Conservation (phyloP, 2,329 filamentous ascomycete genomes). For the Ophiostoma triangulosporum region DNA sequence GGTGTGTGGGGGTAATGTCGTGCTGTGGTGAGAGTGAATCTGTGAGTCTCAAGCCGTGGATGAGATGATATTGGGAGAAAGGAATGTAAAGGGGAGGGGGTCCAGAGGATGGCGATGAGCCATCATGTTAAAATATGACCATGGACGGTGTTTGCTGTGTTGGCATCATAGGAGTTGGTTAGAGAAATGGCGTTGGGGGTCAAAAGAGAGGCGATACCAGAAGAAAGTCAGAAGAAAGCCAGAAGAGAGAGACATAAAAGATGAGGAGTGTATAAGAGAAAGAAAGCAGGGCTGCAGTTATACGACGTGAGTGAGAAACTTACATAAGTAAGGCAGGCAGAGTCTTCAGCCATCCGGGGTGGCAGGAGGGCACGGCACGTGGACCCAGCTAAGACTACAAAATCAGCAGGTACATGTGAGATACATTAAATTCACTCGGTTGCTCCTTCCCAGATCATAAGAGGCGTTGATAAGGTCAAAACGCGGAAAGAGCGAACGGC, state of each 20-base stretch:
- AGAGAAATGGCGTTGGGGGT: not conserved
- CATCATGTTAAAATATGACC: conserved; percentile 6
- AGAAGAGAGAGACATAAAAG: not conserved
- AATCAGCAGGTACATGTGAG: not conserved
- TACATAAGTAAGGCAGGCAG: not conserved
- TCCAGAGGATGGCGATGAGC: conserved; percentile 3
- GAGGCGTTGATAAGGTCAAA: not conserved
- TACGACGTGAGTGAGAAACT: too few relatives aligned
- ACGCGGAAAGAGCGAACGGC: not conserved
- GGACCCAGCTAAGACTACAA: not conserved
- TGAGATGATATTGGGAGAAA: not conserved
- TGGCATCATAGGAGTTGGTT: not conserved
- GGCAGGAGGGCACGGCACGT: not conserved
- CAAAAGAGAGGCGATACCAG: not conserved
- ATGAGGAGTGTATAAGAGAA: not conserved
- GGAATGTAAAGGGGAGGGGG: conserved; percentile 2
- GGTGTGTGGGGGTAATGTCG: not conserved
- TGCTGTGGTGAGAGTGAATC: not conserved
- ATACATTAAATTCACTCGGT: too few relatives aligned
- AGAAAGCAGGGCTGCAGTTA: too few relatives aligned
- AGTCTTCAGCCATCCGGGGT: not conserved
- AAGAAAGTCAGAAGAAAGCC: too few relatives aligned
- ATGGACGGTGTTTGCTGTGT: not conserved
- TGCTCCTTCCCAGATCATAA: not conserved
- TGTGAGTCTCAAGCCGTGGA: not conserved